Conservation (phyloP, 2,329 filamentous ascomycete species). For the Pseudogymnoascus sp. region DNA sequence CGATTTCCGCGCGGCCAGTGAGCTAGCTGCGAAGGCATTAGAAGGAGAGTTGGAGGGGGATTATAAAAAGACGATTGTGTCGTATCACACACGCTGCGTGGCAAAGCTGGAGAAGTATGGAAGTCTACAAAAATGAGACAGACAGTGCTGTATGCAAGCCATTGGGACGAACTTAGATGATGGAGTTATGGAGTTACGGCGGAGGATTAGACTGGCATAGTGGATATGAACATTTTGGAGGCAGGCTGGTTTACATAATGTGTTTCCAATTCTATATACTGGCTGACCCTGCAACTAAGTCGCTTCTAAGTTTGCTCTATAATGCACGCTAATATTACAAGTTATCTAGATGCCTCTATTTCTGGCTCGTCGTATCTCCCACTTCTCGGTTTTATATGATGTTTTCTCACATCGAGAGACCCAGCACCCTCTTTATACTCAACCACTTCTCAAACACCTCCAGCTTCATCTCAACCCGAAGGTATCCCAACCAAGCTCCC, state of each 20-base stretch:
- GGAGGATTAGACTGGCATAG: neutral
- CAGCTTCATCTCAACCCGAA: constrained; percentile 55
- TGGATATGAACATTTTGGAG: neutral
- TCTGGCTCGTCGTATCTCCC: neutral
- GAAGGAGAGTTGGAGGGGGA: constrained; percentile 8
- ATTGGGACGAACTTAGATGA: neutral
- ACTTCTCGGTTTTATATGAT: neutral
- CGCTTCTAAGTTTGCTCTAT: neutral
- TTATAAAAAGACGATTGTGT: neutral
- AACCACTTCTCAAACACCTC: constrained; percentile 57
- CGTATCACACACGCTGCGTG: neutral
- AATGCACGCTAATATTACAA: constrained; percentile 8
- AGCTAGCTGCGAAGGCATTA: neutral
- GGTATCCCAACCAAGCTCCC: constrained; percentile 48
- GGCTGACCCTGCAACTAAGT: neutral
- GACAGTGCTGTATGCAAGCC: neutral
- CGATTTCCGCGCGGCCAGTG: constrained; percentile 23
- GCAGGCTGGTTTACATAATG: neutral
- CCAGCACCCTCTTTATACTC: constrained; percentile 41
- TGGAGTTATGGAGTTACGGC: neutral
- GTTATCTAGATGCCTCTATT: neutral
- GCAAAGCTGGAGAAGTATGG: neutral
- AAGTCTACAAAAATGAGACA: neutral
- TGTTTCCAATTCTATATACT: neutral
- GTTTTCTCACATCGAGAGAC: constrained; percentile 1